Base-by-base conservation (phyloP, 192 early-diverging fungal species). In the Coemansia furcata region DNA sequence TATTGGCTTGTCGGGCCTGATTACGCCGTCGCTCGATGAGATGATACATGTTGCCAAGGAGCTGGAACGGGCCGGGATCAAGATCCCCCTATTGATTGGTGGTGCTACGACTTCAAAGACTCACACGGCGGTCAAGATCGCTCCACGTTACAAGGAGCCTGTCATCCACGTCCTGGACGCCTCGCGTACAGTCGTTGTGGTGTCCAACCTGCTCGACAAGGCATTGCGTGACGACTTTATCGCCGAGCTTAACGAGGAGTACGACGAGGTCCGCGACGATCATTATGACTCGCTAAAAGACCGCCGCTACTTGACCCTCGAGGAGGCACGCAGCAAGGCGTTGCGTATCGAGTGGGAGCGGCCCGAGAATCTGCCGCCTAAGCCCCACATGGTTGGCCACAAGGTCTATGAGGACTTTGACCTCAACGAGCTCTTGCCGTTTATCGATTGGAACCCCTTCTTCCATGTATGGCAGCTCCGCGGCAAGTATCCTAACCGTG, bases 401-500 rank as follows among this genome's bases (percentile, higher is more conserved):
- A 90, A 89, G 68, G 78, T 91, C 14, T 90, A 91, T 65, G 81
- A 91, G 55, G 85, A 93, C 65, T 87, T 88, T 76, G 91, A 93
- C 60, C 86, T 98, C 49, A 84, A 87, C 50, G 73, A 84, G 42
- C 80, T 98, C 15, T 69, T 94, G 30, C 78, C 86, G n/a, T 92
- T 91, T 68, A 96, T 98, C 57, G 96, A 98, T 78, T 98, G 96
- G 95, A 98, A 95, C 61, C 96, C 96, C 35, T 98, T 98, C 88
- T 98, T 98, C 88, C 96, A 98, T 76, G 94, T 94, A 15, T 98
- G 93, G 92, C 96, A 98, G 82, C 85, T 98, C 26, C 87, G 96
- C 29, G 96, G 95, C 61, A 93, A 91, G 70, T 98, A 98, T 71
- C 95, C 95, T 19, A 98, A 98, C 85, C 91, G 96, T 64, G 95